A percentile compares a stretch with the other conserved stretches of the same genome.
Conservation (phyloP, 352 stramenopile species). For the Pythium periplocum region DNA sequence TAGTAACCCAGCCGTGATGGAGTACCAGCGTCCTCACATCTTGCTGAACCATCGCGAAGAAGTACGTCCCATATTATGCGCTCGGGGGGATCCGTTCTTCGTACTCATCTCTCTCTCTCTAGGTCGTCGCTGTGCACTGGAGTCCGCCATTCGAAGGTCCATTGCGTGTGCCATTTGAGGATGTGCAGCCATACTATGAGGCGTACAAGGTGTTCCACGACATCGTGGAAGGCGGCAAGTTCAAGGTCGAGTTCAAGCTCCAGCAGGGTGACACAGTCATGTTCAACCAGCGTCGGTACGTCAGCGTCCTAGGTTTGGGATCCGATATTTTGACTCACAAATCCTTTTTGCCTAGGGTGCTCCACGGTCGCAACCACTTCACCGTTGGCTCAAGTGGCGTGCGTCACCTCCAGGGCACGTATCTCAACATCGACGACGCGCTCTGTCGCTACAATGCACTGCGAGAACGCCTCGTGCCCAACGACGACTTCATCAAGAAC, state of each 20-base stretch:
- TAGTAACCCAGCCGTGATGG: conserved; percentile 86
- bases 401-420: conserved; percentile 81
- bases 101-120: neutral
- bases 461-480: conserved; percentile 39
- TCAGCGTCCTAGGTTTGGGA: neutral
- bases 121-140: conserved; percentile 91
- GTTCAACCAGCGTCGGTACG: conserved; percentile 77
- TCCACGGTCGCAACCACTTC: conserved; percentile 80
- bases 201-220: conserved; percentile 78
- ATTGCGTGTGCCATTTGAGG: conserved; percentile 70
- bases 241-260: conserved; percentile 75
- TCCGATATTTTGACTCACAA: neutral
- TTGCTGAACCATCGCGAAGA: conserved; percentile 77
- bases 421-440: conserved; percentile 86
- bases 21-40: conserved; percentile 93
- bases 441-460: conserved; percentile 81
- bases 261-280: conserved; percentile 76
- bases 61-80: conserved; percentile 18
- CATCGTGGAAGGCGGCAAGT: conserved; percentile 67
- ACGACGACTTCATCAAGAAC: conserved; percentile 47
- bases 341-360: conserved; percentile 25
- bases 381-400: conserved; percentile 56
- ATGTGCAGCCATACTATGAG: conserved; percentile 74
- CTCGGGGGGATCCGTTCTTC: no score
- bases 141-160: conserved; percentile 93